Conservation (phyloP, 768 basidiomycete genomes). For the Boletus eberwhitei region DNA sequence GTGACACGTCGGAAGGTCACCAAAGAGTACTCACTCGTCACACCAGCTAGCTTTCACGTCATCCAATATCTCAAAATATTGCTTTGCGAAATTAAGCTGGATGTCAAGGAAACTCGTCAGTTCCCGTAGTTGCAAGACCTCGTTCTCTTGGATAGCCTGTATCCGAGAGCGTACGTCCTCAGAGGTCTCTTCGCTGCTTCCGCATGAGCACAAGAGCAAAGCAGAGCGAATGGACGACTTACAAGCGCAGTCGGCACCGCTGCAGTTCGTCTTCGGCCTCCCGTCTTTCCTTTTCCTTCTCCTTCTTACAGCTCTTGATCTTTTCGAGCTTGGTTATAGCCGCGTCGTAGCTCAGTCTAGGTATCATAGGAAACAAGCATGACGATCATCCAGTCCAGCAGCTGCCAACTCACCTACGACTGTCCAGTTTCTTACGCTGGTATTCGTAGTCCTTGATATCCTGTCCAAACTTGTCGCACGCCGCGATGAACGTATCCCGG, state of each 20-base stretch:
- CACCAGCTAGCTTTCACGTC: conserved; percentile 70
- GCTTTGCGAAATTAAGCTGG: conserved; percentile 69
- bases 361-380: neutral
- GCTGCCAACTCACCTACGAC: conserved; percentile 54
- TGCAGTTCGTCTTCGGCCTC: conserved; percentile 84
- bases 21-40: conserved; percentile 45
- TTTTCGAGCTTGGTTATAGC: conserved; percentile 69
- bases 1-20: neutral
- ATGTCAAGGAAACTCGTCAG: conserved; percentile 68
- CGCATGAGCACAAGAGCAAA: conserved; percentile 7
- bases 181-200: conserved; percentile 73
- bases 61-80: conserved; percentile 69
- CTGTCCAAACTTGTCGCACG: conserved; percentile 61
- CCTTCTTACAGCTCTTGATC: conserved; percentile 69
- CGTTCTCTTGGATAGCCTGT: conserved; percentile 75
- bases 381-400: neutral
- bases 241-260: conserved; percentile 73
- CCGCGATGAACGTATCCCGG: conserved; percentile 67
- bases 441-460: conserved; percentile 82
- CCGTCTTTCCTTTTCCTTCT: conserved; percentile 66
- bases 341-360: conserved; percentile 74
- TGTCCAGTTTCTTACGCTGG: conserved; percentile 84
- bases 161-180: conserved; percentile 83
- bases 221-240: conserved; percentile 23
- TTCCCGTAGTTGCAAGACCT: conserved; percentile 67